These are phyloP conservation scores for Helianthus tuberosus DNA, from an alignment of 129 eudicot genomes.

Conservation along the genomic window DNA sequence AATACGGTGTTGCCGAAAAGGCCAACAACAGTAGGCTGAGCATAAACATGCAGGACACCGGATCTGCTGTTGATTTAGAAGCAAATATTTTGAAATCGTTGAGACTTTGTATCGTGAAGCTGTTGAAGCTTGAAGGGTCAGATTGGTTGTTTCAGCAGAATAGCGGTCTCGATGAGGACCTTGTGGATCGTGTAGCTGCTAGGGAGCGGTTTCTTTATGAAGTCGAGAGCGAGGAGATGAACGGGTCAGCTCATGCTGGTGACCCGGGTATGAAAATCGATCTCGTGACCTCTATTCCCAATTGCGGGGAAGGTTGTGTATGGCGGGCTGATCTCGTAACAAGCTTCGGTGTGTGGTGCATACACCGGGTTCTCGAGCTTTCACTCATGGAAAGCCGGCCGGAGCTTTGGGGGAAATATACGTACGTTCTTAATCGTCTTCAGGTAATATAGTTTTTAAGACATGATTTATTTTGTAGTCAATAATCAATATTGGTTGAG, in stretches of 20 bases:
- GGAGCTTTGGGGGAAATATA: slow-evolving; percentile 93
- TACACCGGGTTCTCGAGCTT: slow-evolving; percentile 87
- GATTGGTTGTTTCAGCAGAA: slow-evolving; percentile 85
- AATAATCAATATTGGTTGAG: not conserved
- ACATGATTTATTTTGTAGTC: not conserved
- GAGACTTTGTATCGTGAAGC: slow-evolving; percentile 65
- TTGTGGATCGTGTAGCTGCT: slow-evolving; percentile 82
- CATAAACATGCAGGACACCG: slow-evolving; percentile 46
- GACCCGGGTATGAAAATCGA: slow-evolving; percentile 50
- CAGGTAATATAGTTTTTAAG: slow-evolving; percentile 50
- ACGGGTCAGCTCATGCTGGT: slow-evolving; percentile 37
- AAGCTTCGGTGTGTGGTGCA: slow-evolving; percentile 97
- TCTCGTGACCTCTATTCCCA: slow-evolving; percentile 69
- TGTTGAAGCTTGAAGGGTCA: slow-evolving; percentile 90
- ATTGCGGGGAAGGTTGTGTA: slow-evolving; percentile 96
- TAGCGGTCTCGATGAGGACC: slow-evolving; percentile 93
- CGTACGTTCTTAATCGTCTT: slow-evolving; percentile 94
- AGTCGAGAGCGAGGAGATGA: slow-evolving; percentile 69
- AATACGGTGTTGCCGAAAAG: slow-evolving; percentile 79
- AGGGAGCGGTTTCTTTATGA: slow-evolving; percentile 83
- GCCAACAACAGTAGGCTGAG: slow-evolving; percentile 20
- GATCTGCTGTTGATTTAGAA: slow-evolving; percentile 65
- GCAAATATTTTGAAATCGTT: slow-evolving; percentile 76
- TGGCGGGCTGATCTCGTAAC: slow-evolving; percentile 73
- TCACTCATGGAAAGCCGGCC: slow-evolving; percentile 98